A percentile compares a stretch with the other conserved stretches of the same genome.
phyloP scores from a whole-genome alignment of 164 flowering plant genomes.

The Chloranthus sessilifolius region DNA sequence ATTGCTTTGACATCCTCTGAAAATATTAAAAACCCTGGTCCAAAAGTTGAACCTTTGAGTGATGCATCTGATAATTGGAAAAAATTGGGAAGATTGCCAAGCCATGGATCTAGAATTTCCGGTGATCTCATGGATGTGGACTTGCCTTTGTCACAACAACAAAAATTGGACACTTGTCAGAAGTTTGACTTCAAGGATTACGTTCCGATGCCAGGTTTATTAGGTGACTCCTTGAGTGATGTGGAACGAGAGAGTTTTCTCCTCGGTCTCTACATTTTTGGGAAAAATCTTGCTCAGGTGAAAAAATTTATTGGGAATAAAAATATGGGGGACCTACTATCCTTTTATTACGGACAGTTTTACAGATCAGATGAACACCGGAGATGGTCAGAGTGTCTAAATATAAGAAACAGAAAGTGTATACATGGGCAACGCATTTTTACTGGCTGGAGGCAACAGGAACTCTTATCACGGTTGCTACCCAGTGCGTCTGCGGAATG shows the following conservation, averaged over 20 bases:
- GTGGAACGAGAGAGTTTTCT: slow-evolving; percentile 56
- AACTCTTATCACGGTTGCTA: slow-evolving; percentile 62
- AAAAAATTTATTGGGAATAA: slow-evolving; percentile 57
- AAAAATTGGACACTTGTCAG: slow-evolving; percentile 5
- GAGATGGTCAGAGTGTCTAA: slow-evolving; percentile 71
- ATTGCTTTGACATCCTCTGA: slow-evolving; percentile 10
- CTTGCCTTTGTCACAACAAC: slow-evolving; percentile 5
- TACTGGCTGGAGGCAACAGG: slow-evolving; percentile 75
- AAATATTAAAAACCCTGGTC: too few relatives aligned
- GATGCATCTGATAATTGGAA: slow-evolving; percentile 4
- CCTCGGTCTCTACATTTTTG: slow-evolving; percentile 83
- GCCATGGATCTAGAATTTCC: background rate
- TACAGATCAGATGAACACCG: slow-evolving; percentile 44
- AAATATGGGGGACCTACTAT: slow-evolving; percentile 55
- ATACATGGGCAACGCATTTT: slow-evolving; percentile 62
- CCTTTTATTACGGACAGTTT: slow-evolving; percentile 76
- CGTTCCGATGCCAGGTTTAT: slow-evolving; percentile 41
- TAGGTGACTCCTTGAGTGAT: slow-evolving; percentile 50
- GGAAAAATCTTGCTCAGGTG: slow-evolving; percentile 67
- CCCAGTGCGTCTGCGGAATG: slow-evolving; percentile 44
- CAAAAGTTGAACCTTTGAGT: too few relatives aligned
- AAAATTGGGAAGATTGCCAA: background rate
- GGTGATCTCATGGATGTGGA: slow-evolving; percentile 9
- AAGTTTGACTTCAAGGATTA: slow-evolving; percentile 5
- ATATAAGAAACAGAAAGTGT: slow-evolving; percentile 46